A percentile compares a stretch with the other conserved stretches of the same genome.
These are phyloP conservation scores for Coffea humblotiana DNA, from an alignment of 305 asterid species.

Conservation along the genomic window DNA sequence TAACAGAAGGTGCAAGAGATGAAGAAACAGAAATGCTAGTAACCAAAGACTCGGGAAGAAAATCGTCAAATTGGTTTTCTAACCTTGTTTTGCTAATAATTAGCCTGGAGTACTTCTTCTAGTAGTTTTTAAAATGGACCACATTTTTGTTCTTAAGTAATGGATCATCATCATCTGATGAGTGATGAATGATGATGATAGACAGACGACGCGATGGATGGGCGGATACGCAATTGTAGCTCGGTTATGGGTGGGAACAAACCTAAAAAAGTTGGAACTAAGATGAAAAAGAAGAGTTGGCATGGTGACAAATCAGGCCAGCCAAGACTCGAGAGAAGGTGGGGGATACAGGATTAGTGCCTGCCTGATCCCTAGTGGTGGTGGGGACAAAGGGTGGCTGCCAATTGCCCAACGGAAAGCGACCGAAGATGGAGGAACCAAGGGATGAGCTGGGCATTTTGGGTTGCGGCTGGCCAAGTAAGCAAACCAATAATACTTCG, in stretches of 20 bases:
- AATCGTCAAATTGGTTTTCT: too few species aligned
- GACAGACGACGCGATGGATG: too few species aligned
- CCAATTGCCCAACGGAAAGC: not conserved
- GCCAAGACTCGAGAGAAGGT: not conserved
- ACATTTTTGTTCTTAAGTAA: too few species aligned
- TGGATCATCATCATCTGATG: too few species aligned
- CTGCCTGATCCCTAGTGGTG: not conserved
- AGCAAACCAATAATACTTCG: not conserved
- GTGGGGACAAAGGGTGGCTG: slow-evolving; percentile 20
- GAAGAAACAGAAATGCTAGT: too few species aligned
- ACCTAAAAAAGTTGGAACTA: not conserved
- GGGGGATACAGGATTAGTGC: not conserved
- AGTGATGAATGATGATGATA: too few species aligned
- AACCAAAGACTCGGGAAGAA: too few species aligned
- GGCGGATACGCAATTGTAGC: too few species aligned
- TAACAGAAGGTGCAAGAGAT: too few species aligned
- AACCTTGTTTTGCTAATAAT: too few species aligned
- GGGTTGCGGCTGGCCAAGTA: not conserved
- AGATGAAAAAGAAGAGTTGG: slow-evolving; percentile 13
- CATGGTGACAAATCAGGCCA: slow-evolving; percentile 43
- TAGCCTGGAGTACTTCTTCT: not conserved
- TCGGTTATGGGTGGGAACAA: too few species aligned
- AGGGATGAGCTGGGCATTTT: not conserved
- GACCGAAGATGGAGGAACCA: not conserved
- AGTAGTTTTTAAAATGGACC: not conserved